Conservation (phyloP, 1,139 yeast genomes). For the Hyphopichia wangnamkhiaoensis region DNA sequence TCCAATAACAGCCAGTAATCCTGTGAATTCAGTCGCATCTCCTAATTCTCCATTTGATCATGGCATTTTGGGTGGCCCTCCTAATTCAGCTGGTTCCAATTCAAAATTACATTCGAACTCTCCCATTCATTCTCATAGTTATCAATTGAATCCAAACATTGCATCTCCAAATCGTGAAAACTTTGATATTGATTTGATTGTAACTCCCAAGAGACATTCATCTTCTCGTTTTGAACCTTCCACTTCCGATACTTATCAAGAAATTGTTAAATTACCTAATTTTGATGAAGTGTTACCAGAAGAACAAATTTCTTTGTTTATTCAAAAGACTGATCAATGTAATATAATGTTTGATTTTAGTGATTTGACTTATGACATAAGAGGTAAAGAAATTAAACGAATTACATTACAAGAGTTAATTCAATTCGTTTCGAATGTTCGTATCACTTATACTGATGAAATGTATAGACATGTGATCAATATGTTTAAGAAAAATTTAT, state of each 20-base stretch:
- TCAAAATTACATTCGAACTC: slow-evolving; percentile 5
- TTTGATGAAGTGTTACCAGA: slow-evolving; percentile 90
- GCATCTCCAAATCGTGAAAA: slow-evolving; percentile 45
- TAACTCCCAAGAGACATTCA: slow-evolving; percentile 87
- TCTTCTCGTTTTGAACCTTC: slow-evolving; percentile 91
- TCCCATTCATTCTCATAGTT: slow-evolving; percentile 22
- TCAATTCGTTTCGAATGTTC: slow-evolving; percentile 78
- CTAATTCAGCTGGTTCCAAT: slow-evolving; percentile 5
- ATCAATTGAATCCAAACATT: slow-evolving; percentile 42
- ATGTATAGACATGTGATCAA: slow-evolving; percentile 86
- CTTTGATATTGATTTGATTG: slow-evolving; percentile 49
- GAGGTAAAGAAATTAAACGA: slow-evolving; percentile 90
- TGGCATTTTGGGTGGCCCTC: slow-evolving; percentile 5
- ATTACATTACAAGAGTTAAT: slow-evolving; percentile 84
- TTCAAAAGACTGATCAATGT: slow-evolving; percentile 92
- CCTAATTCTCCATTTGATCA: slow-evolving; percentile 6
- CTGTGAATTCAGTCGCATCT: background rate
- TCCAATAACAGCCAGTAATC: slow-evolving; percentile 17
- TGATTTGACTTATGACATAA: slow-evolving; percentile 88
- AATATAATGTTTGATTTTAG: slow-evolving; percentile 90
- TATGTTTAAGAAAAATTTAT: slow-evolving; percentile 86
- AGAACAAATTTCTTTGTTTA: slow-evolving; percentile 77
- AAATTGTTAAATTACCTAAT: slow-evolving; percentile 78
- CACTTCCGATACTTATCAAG: slow-evolving; percentile 58
- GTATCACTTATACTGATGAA: slow-evolving; percentile 85